Evolutionary conservation across 2,329 filamentous ascomycete genomes (phyloP).

Genomic region (Aspergillus sp.): DNA sequence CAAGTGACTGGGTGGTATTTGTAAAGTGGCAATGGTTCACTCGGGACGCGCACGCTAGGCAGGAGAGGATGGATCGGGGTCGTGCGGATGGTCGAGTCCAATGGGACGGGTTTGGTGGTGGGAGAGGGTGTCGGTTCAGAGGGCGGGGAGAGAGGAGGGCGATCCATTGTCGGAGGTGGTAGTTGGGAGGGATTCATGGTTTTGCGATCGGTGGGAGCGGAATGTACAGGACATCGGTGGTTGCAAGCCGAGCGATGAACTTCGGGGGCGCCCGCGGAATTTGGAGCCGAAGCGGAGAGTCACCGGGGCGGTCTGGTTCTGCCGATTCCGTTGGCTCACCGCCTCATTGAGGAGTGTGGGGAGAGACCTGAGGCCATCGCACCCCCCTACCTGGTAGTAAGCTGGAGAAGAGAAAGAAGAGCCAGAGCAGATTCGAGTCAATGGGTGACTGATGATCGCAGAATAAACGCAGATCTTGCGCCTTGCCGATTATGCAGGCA

Average conservation of each 20-base stretch:
- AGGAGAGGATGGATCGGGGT: conserved; percentile 41
- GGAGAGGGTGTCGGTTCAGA: conserved; percentile 27
- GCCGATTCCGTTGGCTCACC: neutral
- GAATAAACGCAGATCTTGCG: conserved; percentile 1
- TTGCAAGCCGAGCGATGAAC: neutral
- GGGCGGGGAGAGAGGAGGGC: conserved; percentile 36
- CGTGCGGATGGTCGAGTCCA: conserved; percentile 37
- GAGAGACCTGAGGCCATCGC: neutral
- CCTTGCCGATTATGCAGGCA: conserved; percentile 35
- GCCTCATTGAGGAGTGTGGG: conserved; percentile 4
- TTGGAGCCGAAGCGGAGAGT: neutral
- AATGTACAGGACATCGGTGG: neutral
- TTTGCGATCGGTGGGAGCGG: neutral
- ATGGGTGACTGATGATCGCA: neutral
- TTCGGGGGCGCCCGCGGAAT: neutral
- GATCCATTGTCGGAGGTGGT: conserved; percentile 20
- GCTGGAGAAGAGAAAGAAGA: neutral
- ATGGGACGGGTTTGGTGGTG: conserved; percentile 25
- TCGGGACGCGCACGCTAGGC: conserved; percentile 41
- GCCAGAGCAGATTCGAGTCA: neutral
- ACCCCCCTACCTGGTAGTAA: neutral
- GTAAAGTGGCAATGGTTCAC: conserved; percentile 31
- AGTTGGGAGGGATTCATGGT: neutral
- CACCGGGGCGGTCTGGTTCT: conserved; percentile 4
- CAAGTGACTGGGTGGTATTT: conserved; percentile 42